Evolutionary conservation across 257 asterid genomes (phyloP).

Genomic region (Euphrasia confusa): DNA sequence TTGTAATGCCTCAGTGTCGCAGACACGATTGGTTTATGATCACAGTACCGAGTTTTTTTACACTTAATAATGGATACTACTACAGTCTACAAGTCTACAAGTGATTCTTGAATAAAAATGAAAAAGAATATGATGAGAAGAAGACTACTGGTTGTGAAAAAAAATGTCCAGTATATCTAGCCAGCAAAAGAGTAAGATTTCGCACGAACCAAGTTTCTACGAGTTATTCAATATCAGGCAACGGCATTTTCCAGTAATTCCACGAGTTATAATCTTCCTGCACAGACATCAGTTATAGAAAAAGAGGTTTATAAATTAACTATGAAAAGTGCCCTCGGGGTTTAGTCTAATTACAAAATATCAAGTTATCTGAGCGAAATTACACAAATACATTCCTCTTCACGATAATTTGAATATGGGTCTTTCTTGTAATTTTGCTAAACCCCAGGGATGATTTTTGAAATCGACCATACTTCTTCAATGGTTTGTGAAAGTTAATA

Average conservation of each 20-base stretch:
- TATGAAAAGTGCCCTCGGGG: neutral
- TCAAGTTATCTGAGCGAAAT: neutral
- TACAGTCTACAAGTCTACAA: too few relatives aligned
- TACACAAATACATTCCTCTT: neutral
- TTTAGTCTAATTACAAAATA: neutral
- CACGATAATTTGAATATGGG: neutral
- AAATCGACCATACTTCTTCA: neutral
- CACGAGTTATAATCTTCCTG: slow-evolving; percentile 88
- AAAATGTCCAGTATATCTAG: slow-evolving; percentile 36
- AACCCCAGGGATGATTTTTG: slow-evolving; percentile 1
- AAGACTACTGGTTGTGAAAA: slow-evolving; percentile 33
- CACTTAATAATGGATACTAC: slow-evolving; percentile 15
- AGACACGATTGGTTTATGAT: slow-evolving; percentile 25
- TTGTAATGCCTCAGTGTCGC: slow-evolving; percentile 19
- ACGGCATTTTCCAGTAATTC: slow-evolving; percentile 91
- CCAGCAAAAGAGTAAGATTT: slow-evolving; percentile 14
- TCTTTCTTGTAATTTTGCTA: neutral
- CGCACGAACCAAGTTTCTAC: slow-evolving; percentile 28
- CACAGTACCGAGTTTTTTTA: slow-evolving; percentile 22
- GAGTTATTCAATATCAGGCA: slow-evolving; percentile 53
- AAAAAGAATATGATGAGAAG: slow-evolving; percentile 17
- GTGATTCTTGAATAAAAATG: neutral
- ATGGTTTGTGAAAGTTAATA: neutral
- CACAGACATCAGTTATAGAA: slow-evolving; percentile 3
- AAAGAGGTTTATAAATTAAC: neutral